phyloP scores from a whole-genome alignment of 202 grass and related monocot genomes.

The Zizania palustris region DNA sequence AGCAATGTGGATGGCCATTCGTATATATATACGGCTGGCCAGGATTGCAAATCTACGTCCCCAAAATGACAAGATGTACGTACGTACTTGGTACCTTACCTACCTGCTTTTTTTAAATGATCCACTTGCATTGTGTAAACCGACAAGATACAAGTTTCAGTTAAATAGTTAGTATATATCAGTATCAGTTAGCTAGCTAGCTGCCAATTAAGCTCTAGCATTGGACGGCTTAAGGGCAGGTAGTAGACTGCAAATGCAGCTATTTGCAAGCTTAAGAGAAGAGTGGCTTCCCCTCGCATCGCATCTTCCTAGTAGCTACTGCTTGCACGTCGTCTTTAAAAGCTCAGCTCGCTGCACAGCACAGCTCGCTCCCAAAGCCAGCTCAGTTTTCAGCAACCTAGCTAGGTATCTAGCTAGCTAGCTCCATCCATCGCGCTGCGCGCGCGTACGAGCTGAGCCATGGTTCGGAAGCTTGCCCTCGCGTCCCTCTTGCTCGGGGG shows the following conservation, averaged over 20 bases:
- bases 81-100: slow-evolving; percentile 3
- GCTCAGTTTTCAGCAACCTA: neutral
- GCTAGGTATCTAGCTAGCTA: neutral
- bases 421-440: neutral
- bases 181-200: neutral
- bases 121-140: neutral
- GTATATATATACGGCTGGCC: neutral
- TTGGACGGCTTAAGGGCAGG: neutral
- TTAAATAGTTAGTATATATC: neutral
- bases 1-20: neutral
- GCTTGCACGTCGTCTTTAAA: slow-evolving; percentile 4
- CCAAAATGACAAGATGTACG: neutral
- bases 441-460: slow-evolving; percentile 1
- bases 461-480: slow-evolving; percentile 58
- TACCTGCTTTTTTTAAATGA: neutral
- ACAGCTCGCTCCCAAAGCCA: neutral
- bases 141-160: slow-evolving; percentile 10
- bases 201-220: neutral
- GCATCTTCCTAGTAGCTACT: neutral
- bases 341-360: too few relatives aligned
- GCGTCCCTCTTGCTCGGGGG: slow-evolving; percentile 51
- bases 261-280: neutral
- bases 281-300: neutral
- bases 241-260: neutral
- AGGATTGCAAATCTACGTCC: neutral